phyloP scores from a whole-genome alignment of 371 early-diverging fungal genomes.

The Capillidium heterosporum region DNA sequence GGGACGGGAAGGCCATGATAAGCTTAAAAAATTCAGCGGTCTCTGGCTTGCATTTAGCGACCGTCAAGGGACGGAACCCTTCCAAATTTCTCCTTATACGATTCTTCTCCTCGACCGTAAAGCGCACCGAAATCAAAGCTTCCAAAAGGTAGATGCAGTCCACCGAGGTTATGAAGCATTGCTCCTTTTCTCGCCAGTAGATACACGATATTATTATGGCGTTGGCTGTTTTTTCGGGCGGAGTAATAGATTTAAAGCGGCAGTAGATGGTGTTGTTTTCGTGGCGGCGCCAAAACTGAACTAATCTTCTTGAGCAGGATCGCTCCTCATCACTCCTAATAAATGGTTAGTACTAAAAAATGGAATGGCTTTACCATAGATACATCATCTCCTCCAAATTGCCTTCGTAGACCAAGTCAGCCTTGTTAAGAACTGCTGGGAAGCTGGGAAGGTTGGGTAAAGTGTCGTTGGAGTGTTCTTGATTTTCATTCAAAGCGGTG shows the following conservation, averaged over 20 bases:
- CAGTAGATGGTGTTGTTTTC: constrained; percentile 39
- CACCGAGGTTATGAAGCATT: constrained; percentile 60
- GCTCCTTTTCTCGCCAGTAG: constrained; percentile 54
- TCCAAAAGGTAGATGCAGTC: constrained; percentile 62
- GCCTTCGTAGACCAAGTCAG: constrained; percentile 39
- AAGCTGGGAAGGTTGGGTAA: constrained; percentile 11
- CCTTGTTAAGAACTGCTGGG: constrained; percentile 23
- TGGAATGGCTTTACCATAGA: constrained; percentile 17
- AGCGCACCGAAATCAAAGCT: constrained; percentile 46
- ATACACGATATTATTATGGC: constrained; percentile 63
- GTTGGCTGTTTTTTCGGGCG: constrained; percentile 28
- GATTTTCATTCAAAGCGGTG: too few relatives aligned
- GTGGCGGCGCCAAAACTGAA: constrained; percentile 49
- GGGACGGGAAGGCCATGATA: constrained; percentile 66
- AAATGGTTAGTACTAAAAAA: not conserved
- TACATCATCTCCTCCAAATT: constrained; percentile 37
- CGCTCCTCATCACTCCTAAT: constrained; percentile 33
- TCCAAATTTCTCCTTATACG: constrained; percentile 68
- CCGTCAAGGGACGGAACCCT: constrained; percentile 59
- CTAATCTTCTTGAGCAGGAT: constrained; percentile 39
- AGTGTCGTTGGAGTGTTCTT: too few relatives aligned
- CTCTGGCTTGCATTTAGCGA: constrained; percentile 53
- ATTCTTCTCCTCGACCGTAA: constrained; percentile 71
- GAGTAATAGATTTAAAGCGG: constrained; percentile 32
- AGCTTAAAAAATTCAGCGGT: constrained; percentile 58